These are phyloP conservation scores for Pythium phragmitis DNA, from an alignment of 352 stramenopile species.

Conservation along the genomic window DNA sequence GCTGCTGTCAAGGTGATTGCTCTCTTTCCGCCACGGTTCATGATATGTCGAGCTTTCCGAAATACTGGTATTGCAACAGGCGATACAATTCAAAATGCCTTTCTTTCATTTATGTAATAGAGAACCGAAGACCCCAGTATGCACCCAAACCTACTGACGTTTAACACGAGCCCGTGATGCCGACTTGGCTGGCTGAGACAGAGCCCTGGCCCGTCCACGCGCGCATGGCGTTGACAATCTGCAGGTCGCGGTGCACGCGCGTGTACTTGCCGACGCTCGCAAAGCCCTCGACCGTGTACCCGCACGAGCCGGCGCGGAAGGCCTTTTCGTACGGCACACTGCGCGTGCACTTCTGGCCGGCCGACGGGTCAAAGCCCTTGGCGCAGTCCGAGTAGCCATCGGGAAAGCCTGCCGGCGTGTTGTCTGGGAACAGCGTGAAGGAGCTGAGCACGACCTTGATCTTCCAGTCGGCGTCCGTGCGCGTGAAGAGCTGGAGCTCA, in stretches of 20 bases:
- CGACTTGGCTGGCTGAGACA: conserved; percentile 36
- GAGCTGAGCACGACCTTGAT: conserved; percentile 72
- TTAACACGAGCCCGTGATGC: conserved; percentile 31
- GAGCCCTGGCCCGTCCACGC: conserved; percentile 30
- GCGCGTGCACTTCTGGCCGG: conserved; percentile 32
- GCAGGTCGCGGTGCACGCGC: conserved; percentile 63
- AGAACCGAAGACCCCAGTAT: no score
- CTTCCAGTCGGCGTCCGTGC: conserved; percentile 57
- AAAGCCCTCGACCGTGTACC: conserved; percentile 43
- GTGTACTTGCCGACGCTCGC: conserved; percentile 18
- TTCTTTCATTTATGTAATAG: no score
- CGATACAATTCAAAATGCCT: no score
- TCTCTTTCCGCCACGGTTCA: no score
- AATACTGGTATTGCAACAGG: no score
- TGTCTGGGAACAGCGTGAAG: conserved; percentile 55
- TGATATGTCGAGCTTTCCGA: no score
- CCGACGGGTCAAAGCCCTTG: conserved; percentile 32
- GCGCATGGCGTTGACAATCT: conserved; percentile 66
- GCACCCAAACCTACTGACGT: not conserved
- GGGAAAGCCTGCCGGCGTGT: conserved; percentile 43
- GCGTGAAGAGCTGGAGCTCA: conserved; percentile 54
- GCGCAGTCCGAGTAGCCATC: conserved; percentile 32
- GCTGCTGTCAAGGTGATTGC: no score
- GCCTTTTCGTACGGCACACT: conserved; percentile 54
- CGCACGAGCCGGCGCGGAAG: conserved; percentile 44